Evolutionary conservation across 2,329 filamentous ascomycete species (phyloP).

Genomic region (Ophiostoma perfectum): DNA sequence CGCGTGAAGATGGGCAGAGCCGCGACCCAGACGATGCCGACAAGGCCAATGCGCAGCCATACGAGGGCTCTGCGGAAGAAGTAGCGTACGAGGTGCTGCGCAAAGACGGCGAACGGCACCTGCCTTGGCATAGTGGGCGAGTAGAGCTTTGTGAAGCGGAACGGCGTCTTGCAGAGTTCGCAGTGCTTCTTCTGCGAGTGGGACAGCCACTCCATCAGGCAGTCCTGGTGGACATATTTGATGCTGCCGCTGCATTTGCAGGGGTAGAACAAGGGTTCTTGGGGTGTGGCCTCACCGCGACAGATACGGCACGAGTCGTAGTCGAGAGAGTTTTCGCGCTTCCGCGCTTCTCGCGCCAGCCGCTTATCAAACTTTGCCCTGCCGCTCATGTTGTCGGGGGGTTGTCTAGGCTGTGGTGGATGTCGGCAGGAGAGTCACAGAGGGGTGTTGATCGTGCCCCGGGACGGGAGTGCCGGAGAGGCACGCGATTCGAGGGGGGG

Average conservation of each 20-base stretch:
- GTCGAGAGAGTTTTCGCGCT: constrained; percentile 35
- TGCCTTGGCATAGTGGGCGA: constrained; percentile 85
- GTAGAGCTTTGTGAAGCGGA: constrained; percentile 97
- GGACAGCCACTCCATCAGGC: constrained; percentile 96
- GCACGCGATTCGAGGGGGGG: too few species aligned
- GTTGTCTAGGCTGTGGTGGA: too few species aligned
- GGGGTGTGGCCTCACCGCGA: constrained; percentile 71
- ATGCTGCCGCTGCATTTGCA: constrained; percentile 99
- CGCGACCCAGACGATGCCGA: constrained; percentile 80
- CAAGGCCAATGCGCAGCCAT: constrained; percentile 73
- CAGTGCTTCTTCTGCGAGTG: constrained; percentile 99
- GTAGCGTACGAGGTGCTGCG: constrained; percentile 72
- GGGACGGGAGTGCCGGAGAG: too few species aligned
- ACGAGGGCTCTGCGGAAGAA: constrained; percentile 64
- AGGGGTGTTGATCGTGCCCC: too few species aligned
- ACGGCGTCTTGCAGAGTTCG: constrained; percentile 97
- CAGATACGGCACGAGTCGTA: constrained; percentile 95
- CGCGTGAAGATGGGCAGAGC: constrained; percentile 88
- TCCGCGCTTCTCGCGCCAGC: too few species aligned
- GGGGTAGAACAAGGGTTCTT: constrained; percentile 90
- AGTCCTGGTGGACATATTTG: constrained; percentile 96
- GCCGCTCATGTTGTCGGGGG: too few species aligned
- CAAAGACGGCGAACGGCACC: constrained; percentile 74
- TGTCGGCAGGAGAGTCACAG: too few species aligned
- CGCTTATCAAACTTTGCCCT: too few species aligned